phyloP scores from a whole-genome alignment of 1,284 basidiomycete species.

The Rhodofomes roseus region DNA sequence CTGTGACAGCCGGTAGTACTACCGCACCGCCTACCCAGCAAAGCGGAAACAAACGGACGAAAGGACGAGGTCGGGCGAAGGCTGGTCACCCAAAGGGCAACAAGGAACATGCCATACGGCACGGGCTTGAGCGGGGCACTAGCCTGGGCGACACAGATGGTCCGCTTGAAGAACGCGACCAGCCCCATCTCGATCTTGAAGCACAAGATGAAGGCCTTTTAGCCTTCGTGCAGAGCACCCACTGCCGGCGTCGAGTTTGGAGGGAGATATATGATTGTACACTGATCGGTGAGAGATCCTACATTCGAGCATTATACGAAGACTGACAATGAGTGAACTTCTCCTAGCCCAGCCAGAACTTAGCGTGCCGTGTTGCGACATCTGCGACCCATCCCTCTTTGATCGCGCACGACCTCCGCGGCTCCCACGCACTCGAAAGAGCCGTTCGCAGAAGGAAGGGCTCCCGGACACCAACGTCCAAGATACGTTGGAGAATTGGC shows the following conservation, averaged over 20 bases:
- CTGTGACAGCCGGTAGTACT: not conserved
- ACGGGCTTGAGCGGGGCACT: not conserved
- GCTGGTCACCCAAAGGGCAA: not conserved
- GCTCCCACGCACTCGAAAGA: not conserved
- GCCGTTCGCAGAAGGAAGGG: not conserved
- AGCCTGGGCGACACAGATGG: not conserved
- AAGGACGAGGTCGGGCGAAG: not conserved
- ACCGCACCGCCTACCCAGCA: too few relatives aligned
- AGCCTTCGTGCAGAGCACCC: not conserved
- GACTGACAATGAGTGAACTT: not conserved
- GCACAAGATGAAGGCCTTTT: not conserved
- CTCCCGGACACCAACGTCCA: not conserved
- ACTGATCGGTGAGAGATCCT: not conserved
- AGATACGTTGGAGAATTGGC: not conserved
- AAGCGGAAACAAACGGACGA: too few relatives aligned
- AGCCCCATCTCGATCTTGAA: not conserved
- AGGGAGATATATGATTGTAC: not conserved
- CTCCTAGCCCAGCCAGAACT: not conserved
- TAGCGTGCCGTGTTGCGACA: slow-evolving; percentile 13
- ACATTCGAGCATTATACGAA: not conserved
- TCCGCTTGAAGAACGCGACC: not conserved
- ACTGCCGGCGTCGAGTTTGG: not conserved
- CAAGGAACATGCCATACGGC: not conserved
- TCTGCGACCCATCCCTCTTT: slow-evolving; percentile 13
- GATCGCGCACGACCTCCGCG: slow-evolving; percentile 5